Evolutionary conservation across 345 rosid genomes (phyloP).

Genomic region (Syzygium oleosum): DNA sequence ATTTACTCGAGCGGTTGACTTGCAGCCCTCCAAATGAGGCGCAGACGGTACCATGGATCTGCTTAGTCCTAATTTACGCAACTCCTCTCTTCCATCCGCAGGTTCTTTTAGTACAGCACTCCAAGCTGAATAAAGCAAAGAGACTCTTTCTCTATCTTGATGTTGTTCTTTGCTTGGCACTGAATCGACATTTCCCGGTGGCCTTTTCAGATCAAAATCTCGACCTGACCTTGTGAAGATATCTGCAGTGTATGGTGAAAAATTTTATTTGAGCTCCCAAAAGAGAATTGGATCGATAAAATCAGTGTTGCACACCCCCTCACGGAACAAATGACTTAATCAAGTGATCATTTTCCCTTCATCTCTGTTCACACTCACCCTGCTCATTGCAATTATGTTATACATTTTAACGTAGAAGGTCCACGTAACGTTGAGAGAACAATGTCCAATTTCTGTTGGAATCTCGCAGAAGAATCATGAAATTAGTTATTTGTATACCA

Average conservation of each 20-base stretch:
- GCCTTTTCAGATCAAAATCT: conserved; percentile 15
- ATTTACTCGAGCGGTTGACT: conserved; percentile 16
- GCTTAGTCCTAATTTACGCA: conserved; percentile 21
- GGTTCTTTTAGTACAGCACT: conserved; percentile 25
- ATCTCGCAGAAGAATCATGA: background rate
- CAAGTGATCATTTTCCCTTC: background rate
- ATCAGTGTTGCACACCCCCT: background rate
- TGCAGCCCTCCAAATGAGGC: conserved; percentile 76
- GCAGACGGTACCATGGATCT: conserved; percentile 42
- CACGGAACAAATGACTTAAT: background rate
- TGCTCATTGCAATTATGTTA: background rate
- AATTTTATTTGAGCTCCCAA: background rate
- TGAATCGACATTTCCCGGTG: conserved; percentile 7
- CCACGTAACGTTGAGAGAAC: background rate
- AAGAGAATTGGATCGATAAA: background rate
- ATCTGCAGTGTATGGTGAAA: background rate
- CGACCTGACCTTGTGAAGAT: conserved; percentile 7
- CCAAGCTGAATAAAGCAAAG: conserved; percentile 65
- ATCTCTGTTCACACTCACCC: background rate
- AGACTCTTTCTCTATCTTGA: conserved; percentile 22
- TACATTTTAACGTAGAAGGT: background rate
- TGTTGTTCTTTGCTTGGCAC: conserved; percentile 3
- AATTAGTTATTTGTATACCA: background rate
- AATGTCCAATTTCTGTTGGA: background rate
- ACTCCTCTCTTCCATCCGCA: conserved; percentile 16